These are phyloP conservation scores for Metschnikowia sp. DNA, from an alignment of 805 yeast genomes.

Conservation along the genomic window DNA sequence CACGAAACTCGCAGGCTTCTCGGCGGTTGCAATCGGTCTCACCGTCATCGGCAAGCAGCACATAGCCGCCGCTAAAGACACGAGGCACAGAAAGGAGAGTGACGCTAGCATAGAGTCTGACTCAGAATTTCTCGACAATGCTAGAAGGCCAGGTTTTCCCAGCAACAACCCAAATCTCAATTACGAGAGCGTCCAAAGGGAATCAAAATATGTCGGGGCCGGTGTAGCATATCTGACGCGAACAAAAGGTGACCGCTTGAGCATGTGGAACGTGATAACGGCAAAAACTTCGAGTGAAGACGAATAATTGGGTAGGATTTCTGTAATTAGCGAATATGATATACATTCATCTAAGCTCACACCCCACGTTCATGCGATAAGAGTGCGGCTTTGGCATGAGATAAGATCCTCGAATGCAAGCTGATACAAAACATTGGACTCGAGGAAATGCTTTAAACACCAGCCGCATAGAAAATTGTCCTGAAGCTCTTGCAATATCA, in stretches of 20 bases:
- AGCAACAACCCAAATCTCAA: slow-evolving; percentile 28
- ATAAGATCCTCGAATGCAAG: slow-evolving; percentile 37
- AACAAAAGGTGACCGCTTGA: slow-evolving; percentile 51
- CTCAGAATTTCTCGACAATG: slow-evolving; percentile 25
- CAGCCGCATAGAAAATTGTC: slow-evolving; percentile 45
- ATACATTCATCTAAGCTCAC: not conserved
- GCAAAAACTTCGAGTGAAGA: slow-evolving; percentile 9
- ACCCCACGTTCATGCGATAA: too few species aligned
- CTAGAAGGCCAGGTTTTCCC: slow-evolving; percentile 56
- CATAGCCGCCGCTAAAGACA: slow-evolving; percentile 32
- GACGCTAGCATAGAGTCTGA: slow-evolving; percentile 34
- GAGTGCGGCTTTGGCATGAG: too few species aligned
- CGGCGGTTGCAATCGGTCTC: slow-evolving; percentile 29
- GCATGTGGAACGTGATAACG: slow-evolving; percentile 24
- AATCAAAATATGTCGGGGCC: slow-evolving; percentile 66
- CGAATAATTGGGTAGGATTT: not conserved
- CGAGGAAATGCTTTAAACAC: slow-evolving; percentile 37
- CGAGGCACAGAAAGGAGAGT: slow-evolving; percentile 33
- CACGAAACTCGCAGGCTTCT: slow-evolving; percentile 32
- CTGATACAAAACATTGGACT: slow-evolving; percentile 38
- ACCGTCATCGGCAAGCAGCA: slow-evolving; percentile 34
- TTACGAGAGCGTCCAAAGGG: slow-evolving; percentile 40
- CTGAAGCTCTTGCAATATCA: slow-evolving; percentile 42
- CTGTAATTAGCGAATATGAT: not conserved
- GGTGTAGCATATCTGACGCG: slow-evolving; percentile 59